phyloP scores from a whole-genome alignment of 106 monocot species.

The Vanilla planifolia region DNA sequence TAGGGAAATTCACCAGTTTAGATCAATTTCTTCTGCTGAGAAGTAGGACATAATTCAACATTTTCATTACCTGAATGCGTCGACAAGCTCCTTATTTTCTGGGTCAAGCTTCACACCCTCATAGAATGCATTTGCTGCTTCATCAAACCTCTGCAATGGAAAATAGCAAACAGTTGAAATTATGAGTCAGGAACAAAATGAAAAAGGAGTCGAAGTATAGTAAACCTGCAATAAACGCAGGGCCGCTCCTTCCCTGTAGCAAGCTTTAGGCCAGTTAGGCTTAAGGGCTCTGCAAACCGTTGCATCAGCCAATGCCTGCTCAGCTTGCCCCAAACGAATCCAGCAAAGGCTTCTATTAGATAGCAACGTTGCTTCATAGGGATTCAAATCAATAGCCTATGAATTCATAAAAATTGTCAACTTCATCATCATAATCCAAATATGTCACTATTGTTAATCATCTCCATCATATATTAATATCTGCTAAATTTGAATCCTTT shows the following conservation, averaged over 20 bases:
- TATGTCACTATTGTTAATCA: not conserved
- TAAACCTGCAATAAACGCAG: constrained; percentile 60
- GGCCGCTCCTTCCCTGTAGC: constrained; percentile 90
- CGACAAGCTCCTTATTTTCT: constrained; percentile 86
- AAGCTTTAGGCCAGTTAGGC: constrained; percentile 86
- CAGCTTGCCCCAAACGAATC: constrained; percentile 73
- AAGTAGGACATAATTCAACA: no score
- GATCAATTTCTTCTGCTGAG: no score
- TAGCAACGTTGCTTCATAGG: constrained; percentile 59
- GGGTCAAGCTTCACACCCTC: constrained; percentile 86
- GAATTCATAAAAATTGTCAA: not conserved
- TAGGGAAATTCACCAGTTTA: no score
- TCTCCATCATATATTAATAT: no score
- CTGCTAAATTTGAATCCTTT: no score
- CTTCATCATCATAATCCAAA: not conserved
- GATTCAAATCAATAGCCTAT: constrained; percentile 88
- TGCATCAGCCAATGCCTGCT: constrained; percentile 72
- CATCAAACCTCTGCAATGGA: constrained; percentile 63
- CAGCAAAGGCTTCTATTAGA: constrained; percentile 91
- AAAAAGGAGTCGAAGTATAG: not conserved
- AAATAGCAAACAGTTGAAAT: not conserved
- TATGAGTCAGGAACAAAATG: not conserved
- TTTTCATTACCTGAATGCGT: constrained; percentile 83
- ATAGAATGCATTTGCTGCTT: constrained; percentile 93
- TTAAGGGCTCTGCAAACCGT: constrained; percentile 60